Conservation (phyloP, 345 rosid genomes). For the Rhodomyrtus tomentosa region DNA sequence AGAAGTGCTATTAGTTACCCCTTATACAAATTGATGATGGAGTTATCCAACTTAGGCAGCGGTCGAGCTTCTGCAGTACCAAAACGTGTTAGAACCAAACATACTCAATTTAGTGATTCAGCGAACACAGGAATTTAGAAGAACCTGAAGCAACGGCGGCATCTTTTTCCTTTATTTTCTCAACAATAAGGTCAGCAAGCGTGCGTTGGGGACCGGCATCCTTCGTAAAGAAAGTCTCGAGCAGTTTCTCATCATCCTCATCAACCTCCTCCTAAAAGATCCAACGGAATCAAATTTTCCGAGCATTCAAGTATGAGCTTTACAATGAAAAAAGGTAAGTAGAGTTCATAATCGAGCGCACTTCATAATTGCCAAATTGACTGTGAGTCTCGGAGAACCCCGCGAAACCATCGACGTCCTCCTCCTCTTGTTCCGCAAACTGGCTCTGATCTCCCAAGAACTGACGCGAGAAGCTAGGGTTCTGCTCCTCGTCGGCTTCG, state of each 20-base stretch:
- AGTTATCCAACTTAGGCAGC: conserved; percentile 57
- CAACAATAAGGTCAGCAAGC: conserved; percentile 67
- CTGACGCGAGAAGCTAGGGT: conserved; percentile 17
- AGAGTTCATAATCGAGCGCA: neutral
- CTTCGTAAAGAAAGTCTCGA: conserved; percentile 69
- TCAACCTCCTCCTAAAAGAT: conserved; percentile 51
- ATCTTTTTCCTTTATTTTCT: conserved; percentile 52
- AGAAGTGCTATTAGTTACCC: conserved; percentile 27
- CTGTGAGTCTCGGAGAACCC: conserved; percentile 58
- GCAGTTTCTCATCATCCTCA: conserved; percentile 73
- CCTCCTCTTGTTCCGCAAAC: conserved; percentile 9
- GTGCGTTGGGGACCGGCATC: conserved; percentile 57
- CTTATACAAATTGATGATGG: conserved; percentile 52
- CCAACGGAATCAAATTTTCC: neutral
- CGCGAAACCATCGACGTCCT: conserved; percentile 45
- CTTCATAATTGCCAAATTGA: conserved; percentile 42
- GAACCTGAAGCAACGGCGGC: conserved; percentile 55
- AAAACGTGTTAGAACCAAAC: neutral
- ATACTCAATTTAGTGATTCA: neutral
- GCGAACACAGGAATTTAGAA: neutral
- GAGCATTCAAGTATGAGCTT: neutral
- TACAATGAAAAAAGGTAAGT: neutral
- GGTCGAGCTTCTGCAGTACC: conserved; percentile 49
- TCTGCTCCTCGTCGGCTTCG: conserved; percentile 34
- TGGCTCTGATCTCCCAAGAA: conserved; percentile 24